A percentile compares a stretch with the other conserved stretches of the same genome.
Conservation (phyloP, 192 early-diverging fungal genomes). For the Coemansia sp. region DNA sequence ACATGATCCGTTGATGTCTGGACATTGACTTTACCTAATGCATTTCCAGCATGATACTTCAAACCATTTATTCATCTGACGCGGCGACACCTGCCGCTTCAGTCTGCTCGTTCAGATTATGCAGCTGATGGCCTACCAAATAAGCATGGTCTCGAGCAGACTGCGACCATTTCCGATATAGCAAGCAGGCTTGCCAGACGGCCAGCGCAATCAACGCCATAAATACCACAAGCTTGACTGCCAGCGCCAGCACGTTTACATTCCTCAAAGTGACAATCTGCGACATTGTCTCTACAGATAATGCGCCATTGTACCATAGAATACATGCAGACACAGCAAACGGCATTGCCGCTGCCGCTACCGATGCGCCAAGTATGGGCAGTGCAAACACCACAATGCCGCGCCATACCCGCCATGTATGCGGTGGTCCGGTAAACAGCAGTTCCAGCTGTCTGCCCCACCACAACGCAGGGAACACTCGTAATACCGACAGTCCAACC, state of each 20-base stretch:
- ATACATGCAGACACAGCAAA: conserved; percentile 15
- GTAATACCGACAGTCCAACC: conserved; percentile 22
- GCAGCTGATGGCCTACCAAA: conserved; percentile 78
- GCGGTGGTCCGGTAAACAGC: conserved; percentile 33
- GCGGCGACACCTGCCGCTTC: not conserved
- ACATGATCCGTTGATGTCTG: too few species aligned
- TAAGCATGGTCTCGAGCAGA: conserved; percentile 80
- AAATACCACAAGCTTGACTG: conserved; percentile 22
- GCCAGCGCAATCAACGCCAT: conserved; percentile 15
- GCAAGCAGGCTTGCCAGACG: conserved; percentile 16
- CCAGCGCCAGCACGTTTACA: conserved; percentile 19
- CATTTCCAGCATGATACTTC: not conserved
- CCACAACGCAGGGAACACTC: conserved; percentile 21
- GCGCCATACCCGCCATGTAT: conserved; percentile 34
- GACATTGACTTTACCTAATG: too few species aligned
- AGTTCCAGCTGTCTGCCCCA: conserved; percentile 20
- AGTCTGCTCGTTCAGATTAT: conserved; percentile 63
- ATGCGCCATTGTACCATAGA: conserved; percentile 13
- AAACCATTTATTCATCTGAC: not conserved
- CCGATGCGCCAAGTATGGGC: conserved; percentile 14
- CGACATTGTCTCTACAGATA: conserved; percentile 20
- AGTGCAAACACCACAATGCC: conserved; percentile 25
- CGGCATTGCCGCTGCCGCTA: conserved; percentile 10
- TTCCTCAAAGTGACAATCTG: conserved; percentile 17
- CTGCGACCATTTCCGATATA: conserved; percentile 71